Base-by-base conservation (phyloP, 345 rosid species). In the Gossypium sturtianum region DNA sequence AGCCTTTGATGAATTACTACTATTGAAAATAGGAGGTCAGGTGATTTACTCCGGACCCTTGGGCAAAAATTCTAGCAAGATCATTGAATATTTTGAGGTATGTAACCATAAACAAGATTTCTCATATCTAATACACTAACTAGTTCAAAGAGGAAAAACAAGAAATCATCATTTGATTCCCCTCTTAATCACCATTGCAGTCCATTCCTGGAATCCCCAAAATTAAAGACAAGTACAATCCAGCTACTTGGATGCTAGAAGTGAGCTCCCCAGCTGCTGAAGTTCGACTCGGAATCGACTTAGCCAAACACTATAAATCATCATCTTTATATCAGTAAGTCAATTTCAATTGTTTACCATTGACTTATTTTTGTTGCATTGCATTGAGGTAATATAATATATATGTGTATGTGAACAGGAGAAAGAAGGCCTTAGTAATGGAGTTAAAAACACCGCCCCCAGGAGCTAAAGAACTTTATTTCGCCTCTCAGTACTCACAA, bases 181-280 rank as follows among this genome's bases (percentile, higher is more conserved):
- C 20, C 20, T 70, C 9, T 69, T 54, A 16, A 11, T 25, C 64
- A 59, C 17, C 62, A 65, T 53, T 45, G 20, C 81, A 88, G 94
- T 82, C 80, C 1, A 58, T 58, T 58, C 13, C 85, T 11, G 91
- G 91, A 63, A 85, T 87, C 13, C 86, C 89, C 2, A 84, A 79
- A 69, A 93, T 90, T 22, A 89, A 85, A 70, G 94, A 88, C 0
- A 89, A 86, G 78, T 86, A 88, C 78, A 93, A 90, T 76, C 98
- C 94, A 0, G 98, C 98, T 0, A 90, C 97, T 53, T 90, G 97
- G 97, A 90, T 90, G 97, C 84, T 90, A 38, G 97, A 90, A 91
- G 98, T 89, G 77, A 93, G 91, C 82, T 89, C 97, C n/a, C 49
- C 81, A 9, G 90, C 98, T 29, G 88, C 87, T 23, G 98, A 93